Percentiles rank a stretch among this genome's conserved stretches.
Evolutionary conservation across 2,329 filamentous ascomycete genomes (phyloP).

Genomic region (Aspergillus pseudoglaucus): DNA sequence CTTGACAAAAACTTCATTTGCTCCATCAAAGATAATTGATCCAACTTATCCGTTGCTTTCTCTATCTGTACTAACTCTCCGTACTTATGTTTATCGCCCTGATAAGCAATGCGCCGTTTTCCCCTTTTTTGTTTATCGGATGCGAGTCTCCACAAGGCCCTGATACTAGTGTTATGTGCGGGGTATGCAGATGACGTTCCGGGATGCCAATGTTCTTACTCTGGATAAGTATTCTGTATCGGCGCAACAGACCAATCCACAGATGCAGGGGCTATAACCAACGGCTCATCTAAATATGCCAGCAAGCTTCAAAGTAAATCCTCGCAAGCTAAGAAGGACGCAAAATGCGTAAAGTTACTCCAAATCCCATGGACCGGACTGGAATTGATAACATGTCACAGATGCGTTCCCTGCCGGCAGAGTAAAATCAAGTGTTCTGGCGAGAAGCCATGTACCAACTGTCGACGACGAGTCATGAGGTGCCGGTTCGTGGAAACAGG

Average conservation of each 20-base stretch:
- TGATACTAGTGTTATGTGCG: not conserved
- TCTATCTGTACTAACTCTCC: too few relatives aligned
- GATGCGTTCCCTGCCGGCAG: slow-evolving; percentile 29
- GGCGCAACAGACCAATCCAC: not conserved
- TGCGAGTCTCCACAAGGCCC: not conserved
- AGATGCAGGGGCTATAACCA: not conserved
- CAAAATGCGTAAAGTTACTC: too few relatives aligned
- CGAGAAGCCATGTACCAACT: slow-evolving; percentile 30
- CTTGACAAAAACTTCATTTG: too few relatives aligned
- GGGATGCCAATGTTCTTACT: too few relatives aligned
- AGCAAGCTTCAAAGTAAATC: not conserved
- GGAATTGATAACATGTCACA: not conserved
- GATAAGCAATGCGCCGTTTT: not conserved
- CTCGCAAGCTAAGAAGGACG: too few relatives aligned
- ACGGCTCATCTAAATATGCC: not conserved
- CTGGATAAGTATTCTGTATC: not conserved
- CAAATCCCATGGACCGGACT: too few relatives aligned
- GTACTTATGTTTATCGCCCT: too few relatives aligned
- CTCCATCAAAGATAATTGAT: too few relatives aligned
- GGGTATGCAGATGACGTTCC: not conserved
- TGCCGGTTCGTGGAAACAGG: slow-evolving; percentile 27
- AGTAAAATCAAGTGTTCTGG: slow-evolving; percentile 41
- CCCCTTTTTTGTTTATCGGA: not conserved
- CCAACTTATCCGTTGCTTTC: too few relatives aligned
- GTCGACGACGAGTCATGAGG: slow-evolving; percentile 12